Evolutionary conservation across 345 rosid species (phyloP), one percentile per base, ranked within the genome.

Genomic region (Brassica napus): DNA sequence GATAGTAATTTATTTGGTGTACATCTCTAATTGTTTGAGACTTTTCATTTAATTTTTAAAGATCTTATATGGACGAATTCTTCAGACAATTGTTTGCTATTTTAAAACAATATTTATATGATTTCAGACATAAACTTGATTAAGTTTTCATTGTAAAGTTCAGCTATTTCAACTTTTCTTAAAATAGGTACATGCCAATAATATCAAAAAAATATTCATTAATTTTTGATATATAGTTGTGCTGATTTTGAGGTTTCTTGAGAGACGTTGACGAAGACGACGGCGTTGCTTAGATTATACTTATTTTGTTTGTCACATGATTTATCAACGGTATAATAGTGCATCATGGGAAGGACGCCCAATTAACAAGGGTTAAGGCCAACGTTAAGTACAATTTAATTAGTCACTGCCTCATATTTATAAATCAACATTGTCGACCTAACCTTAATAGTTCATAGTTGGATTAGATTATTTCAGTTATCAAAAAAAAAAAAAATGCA

Each of bases 311-410:
- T 21, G 65, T 60, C 34, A 16, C 71, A 68, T 6, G 35, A 3
- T 68, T 44, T 52, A 52, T 52, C 58, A 47, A 47, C 15, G 14
- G 9, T 11, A 16, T 16, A 15, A 30, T 31, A 8, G 44, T 30
- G 73, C 55, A 58, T 66, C 76, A 72, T 72, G 58, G 10, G 37
- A 39, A 60, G 16, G 76, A 26, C 68, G 42, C 12, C 16, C 16
- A 60, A 39, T 60, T 8, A 42, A 60, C 28, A 37, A 72, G 42
- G 30, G 44, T 21, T 57, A 71, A 52, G 9, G 54, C 49, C 49
- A 32, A 57, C 26, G 4, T 54, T 71, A 32, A 18, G 7, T 55
- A 37, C 34, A 26, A 35, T 18, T 57, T 6, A 42, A 42, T 42
- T 42, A 57, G 8, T 65, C 64, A 34, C 31, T 55, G 24, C 4